Evolutionary conservation across 768 basidiomycete genomes (phyloP), one percentile per base, ranked within the genome.

Genomic region (Kwoniella shandongensis): DNA sequence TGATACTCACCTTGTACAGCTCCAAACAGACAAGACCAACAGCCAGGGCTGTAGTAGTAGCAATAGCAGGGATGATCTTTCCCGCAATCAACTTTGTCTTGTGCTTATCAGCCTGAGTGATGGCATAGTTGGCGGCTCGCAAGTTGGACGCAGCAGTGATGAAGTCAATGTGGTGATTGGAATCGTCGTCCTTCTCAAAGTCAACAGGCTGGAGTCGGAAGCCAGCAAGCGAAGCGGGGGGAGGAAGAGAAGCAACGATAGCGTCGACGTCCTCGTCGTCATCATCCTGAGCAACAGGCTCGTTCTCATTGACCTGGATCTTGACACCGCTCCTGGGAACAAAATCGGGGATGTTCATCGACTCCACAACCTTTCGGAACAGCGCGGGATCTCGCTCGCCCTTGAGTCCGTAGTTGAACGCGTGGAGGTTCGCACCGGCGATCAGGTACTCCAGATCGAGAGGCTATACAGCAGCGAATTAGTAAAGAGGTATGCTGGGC

Each of bases 101-200:
- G 79, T 98, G 93, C 50, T 86, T 83, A 77, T 93, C 90, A 13
- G 93, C 91, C 18, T 82, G 79, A 46, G 83, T 82, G 70, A 99
- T 98, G 57, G 80, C 86, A 79, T 99, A 99, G 79, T 98, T 98
- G 79, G 85, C 83, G 5, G 96, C 96, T 32, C 96, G 89, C 51
- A 97, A 82, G 80, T 99, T 98, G 47, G 91, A 96, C 6, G 94
- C 89, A 7, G 96, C 89, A 32, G 93, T 97, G 78, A 99, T 94
- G 79, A 98, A 97, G 79, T 94, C 96, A 73, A 99, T 97, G 78
- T 99, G 96, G 78, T 89, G 85, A 78, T 99, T 99, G 48, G 88
- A 84, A 73, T 99, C 96, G 68, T 98, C 94, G 71, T 99, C 96
- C 79, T 99, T 99, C 81, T 99, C 96, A 65, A 99, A 99, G 70